These are phyloP conservation scores for Gossypium australe DNA, from an alignment of 345 rosid genomes.

Conservation along the genomic window DNA sequence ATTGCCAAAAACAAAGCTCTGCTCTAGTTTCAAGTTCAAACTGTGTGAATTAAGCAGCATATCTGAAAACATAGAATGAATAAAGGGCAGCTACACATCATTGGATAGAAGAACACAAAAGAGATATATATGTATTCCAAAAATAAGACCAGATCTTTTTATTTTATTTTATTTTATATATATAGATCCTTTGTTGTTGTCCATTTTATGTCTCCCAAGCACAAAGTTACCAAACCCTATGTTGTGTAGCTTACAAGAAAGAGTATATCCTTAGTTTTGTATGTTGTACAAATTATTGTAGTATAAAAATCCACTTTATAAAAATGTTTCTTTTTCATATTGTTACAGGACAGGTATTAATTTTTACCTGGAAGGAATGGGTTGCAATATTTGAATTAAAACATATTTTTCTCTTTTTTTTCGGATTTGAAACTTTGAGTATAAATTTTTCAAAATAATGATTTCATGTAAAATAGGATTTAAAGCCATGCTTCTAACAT, in stretches of 20 bases:
- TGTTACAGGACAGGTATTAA: too few species aligned
- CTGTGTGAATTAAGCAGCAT: constrained; percentile 5
- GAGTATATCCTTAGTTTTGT: not conserved
- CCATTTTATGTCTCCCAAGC: constrained; percentile 26
- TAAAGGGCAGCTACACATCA: constrained; percentile 32
- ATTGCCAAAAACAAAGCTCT: not conserved
- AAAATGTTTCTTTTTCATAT: not conserved
- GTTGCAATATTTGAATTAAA: too few species aligned
- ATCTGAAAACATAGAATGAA: not conserved
- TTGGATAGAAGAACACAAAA: constrained; percentile 27
- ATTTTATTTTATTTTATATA: too few species aligned
- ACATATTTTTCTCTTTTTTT: too few species aligned
- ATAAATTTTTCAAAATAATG: too few species aligned
- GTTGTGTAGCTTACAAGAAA: constrained; percentile 7
- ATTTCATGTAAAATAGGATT: too few species aligned
- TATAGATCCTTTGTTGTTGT: constrained; percentile 33
- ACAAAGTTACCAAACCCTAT: constrained; percentile 27
- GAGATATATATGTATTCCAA: constrained; percentile 23
- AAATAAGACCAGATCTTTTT: constrained; percentile 32
- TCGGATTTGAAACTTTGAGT: too few species aligned
- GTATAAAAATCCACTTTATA: not conserved
- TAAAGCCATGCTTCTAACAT: too few species aligned
- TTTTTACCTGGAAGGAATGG: too few species aligned
- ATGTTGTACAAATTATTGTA: constrained; percentile 1
- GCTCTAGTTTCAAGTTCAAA: constrained; percentile 15